Evolutionary conservation across 2,329 filamentous ascomycete species (phyloP), one percentile per base, ranked within the genome.

Genomic region (Stachybotrys chartarum): DNA sequence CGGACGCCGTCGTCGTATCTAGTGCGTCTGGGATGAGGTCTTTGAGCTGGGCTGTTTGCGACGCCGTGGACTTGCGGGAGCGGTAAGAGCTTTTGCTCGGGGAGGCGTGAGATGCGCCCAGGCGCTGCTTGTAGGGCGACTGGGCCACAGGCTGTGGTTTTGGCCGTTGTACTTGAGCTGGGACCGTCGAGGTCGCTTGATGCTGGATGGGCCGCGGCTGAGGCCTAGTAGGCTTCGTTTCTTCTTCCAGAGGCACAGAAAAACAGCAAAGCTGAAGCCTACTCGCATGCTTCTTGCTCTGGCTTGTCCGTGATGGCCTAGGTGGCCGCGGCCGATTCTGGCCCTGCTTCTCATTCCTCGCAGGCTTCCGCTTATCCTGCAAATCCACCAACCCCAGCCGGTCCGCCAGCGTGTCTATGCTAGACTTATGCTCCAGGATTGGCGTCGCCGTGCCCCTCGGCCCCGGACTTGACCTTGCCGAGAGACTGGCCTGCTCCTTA

Each of bases 381-480:
- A 91, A 72, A 50, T 90, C 82, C n/a, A 91, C 69, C 18, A 94
- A 75, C 3, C 91, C 90, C 5, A 97, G 75, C 49, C 89, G 79
- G 60, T 91, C 90, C 47, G 91, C 84, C 56, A 97, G 75, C 0
- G 91, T 96, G 69, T 99, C 94, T 55, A 97, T 80, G 64, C 92
- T 97, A 39, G 84, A 87, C 53, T 89, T 79, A 56, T 82, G 78
- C 62, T 85, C 80, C 54, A 86, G 70, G 5, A 85, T 81, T 7
- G 83, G 78, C 5, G 80, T 75, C 17, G 75, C 67, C 47, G 68
- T 69, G 56, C 65, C 64, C 47, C 70, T 69, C 5, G 74, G 75
- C 1, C 76, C 75, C 2, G 77, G 74, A 58, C 72, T 78, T 17
- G 76, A 77, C 49, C 68, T 69, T 2, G 76, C 68, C 8, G 78